Base-by-base conservation (phyloP, 805 yeast species). In the Dipodascopsis tothii region DNA sequence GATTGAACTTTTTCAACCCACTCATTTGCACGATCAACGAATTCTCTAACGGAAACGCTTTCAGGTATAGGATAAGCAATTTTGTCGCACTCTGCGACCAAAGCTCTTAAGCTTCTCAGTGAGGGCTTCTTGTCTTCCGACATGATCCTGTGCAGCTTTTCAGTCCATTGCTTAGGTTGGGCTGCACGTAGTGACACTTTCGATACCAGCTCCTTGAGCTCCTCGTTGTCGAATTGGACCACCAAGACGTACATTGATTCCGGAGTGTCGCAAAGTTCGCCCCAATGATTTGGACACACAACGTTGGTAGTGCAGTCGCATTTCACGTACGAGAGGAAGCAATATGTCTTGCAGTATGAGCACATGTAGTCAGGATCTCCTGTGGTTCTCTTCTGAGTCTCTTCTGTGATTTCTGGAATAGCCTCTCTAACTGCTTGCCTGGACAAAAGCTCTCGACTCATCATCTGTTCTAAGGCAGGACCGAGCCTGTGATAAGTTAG, bases 1-100 rank as follows among this genome's bases (percentile, higher is more conserved):
- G 61, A 64, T 48, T 74, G 78, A 20, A 82, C 81, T 28, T 71
- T 70, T 16, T 74, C 78, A 19, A 72, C 65, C 72, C 83, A 78
- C 5, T 57, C 59, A 39, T 68, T 70, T 1, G 81, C 74, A 16
- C 63, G 59, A 2, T 63, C 64, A 22, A 80, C 62, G 46, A 72
- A 72, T 1, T 44, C 45, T 40, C 65, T 62, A 43, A 82, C 61
- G 21, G 61, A 47, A 3, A 44, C 50, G 35, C 65, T 68, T 33
- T 64, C 67, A 1, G 67, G 59, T 2, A 74, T 59, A 1, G 66
- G 63, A 4, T 64, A 64, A n/a, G 58, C 57, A 1, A 79, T 68
- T 35, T 70, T 65, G 47, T 78, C 80, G 4, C 84, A 81, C 39
- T 80, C 85, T 3, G 56, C 43, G 3, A 72, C 60, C n/a, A 79